Evolutionary conservation across 164 flowering plant genomes (phyloP), one percentile per base, ranked within the genome.

Genomic region (Dillenia suffruticosa): DNA sequence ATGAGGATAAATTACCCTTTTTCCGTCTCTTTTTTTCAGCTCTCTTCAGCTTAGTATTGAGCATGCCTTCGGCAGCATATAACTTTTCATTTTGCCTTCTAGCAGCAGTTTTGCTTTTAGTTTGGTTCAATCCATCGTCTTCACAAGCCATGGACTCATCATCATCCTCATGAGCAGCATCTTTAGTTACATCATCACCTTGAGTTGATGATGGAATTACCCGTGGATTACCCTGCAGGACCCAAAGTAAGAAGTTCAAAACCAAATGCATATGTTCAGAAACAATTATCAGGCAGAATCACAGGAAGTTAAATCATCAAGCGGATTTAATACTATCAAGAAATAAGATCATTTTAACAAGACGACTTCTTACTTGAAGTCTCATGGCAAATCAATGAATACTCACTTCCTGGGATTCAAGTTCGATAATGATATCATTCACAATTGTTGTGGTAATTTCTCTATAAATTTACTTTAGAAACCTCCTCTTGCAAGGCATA

Each of bases 1-100:
- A 24, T 16, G 72, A 46, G 56, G 67, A 54, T 51, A 84, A 82
- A 22, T 57, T 75, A 40, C 79, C 81, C 59, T 84, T 90, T 68
- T 86, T 89, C 72, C 75, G 72, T 71, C 72, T 83, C 77, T 90
- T 92, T 81, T 86, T 86, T 61, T 82, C 89, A 17, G 94, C 97
- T 54, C 66, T 85, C 66, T 67, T 71, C 63, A 70, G 53, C 71
- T 79, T 86, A 5, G 96, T 68, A 73, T 95, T 89, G 0, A 89
- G 81, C 49, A 89, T 89, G 14, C 97, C 92, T 72, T 88, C 92
- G 44, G 79, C 89, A 44, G 79, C 58, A 71, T 88, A 89, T 47
- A 92, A 77, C 72, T 90, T 85, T 64, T 88, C 85, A 59, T 90
- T 88, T 61, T 90, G 96, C 67, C 70, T 78, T 58, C 76, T 73